phyloP scores from a whole-genome alignment of 106 monocot species.

The Apostasia ramifera region DNA sequence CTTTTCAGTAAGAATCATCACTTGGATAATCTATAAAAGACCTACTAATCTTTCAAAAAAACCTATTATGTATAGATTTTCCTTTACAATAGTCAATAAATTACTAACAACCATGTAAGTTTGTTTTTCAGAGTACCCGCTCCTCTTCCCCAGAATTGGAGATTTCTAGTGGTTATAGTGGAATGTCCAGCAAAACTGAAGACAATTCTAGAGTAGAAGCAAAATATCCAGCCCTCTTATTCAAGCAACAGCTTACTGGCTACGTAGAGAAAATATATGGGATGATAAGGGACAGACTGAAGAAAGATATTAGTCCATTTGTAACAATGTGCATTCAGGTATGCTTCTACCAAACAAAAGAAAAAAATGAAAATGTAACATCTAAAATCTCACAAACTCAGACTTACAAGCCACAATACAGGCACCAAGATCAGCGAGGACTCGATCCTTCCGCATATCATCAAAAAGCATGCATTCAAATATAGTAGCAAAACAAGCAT shows the following conservation, averaged over 20 bases:
- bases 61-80: too few relatives aligned
- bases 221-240: constrained; percentile 87
- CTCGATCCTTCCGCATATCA: constrained; percentile 54
- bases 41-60: too few relatives aligned
- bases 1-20: too few relatives aligned
- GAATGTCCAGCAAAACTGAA: constrained; percentile 50
- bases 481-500: constrained; percentile 70
- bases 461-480: constrained; percentile 60
- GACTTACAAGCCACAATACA: constrained; percentile 17
- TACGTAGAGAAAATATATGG: constrained; percentile 97
- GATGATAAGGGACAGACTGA: constrained; percentile 77
- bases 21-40: too few relatives aligned
- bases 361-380: not conserved
- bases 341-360: not conserved
- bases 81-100: too few relatives aligned
- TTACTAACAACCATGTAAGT: not conserved
- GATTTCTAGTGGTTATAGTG: constrained; percentile 85
- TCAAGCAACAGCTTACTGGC: constrained; percentile 93
- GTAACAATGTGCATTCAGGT: constrained; percentile 93
- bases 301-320: constrained; percentile 91
- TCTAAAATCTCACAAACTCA: not conserved
- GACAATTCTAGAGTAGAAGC: constrained; percentile 60
- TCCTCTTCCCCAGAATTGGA: constrained; percentile 49
- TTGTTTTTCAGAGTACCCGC: constrained; percentile 34
- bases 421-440: constrained; percentile 69